Percentiles rank a stretch among this genome's conserved stretches.
Conservation (phyloP, 148 eudicot species). For the Nepenthes mirabilis region DNA sequence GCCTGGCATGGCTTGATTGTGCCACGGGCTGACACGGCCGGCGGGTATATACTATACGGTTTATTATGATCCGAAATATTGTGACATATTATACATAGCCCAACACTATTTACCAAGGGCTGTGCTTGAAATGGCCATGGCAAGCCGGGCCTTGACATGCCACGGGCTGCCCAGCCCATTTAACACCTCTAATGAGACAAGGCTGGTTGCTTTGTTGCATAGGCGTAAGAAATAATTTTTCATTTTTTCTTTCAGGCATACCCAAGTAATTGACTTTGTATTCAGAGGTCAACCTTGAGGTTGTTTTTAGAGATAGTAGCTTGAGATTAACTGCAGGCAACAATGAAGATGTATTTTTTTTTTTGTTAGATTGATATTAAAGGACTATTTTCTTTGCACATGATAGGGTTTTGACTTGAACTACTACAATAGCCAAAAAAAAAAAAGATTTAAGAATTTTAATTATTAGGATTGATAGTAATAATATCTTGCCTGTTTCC, state of each 20-base stretch:
- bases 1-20: too few relatives aligned
- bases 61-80: too few relatives aligned
- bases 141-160: too few relatives aligned
- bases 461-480: background rate
- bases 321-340: slow-evolving; percentile 25
- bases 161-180: background rate
- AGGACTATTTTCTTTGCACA: background rate
- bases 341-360: slow-evolving; percentile 3
- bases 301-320: slow-evolving; percentile 9
- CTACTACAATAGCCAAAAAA: background rate
- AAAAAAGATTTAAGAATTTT: too few relatives aligned
- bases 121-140: too few relatives aligned
- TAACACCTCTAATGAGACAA: background rate
- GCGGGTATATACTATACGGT: too few relatives aligned
- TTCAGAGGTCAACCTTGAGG: slow-evolving; percentile 11
- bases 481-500: slow-evolving; percentile 24
- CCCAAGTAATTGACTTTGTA: slow-evolving; percentile 14
- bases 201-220: background rate
- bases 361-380: background rate
- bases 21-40: too few relatives aligned
- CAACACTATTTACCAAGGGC: too few relatives aligned
- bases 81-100: too few relatives aligned
- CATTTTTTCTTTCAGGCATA: slow-evolving; percentile 12
- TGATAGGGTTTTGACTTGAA: background rate
- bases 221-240: slow-evolving; percentile 1